These are phyloP conservation scores for Bipolaris bicolor DNA, from an alignment of 2,329 filamentous ascomycete genomes.

Conservation along the genomic window DNA sequence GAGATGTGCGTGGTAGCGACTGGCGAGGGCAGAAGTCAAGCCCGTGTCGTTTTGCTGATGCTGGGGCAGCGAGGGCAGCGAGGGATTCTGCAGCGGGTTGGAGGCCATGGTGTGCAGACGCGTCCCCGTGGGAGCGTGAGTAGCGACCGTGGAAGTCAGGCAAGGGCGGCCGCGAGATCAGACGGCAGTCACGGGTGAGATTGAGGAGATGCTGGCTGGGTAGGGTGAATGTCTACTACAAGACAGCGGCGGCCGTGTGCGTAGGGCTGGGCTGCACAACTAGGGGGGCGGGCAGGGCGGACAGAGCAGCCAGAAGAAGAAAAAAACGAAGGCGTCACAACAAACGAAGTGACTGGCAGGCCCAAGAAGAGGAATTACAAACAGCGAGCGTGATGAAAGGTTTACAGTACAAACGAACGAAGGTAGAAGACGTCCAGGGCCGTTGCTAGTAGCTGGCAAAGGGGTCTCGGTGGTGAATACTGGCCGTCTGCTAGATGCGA, in stretches of 20 bases:
- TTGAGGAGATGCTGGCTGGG: slow-evolving; percentile 14
- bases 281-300: slow-evolving; percentile 22
- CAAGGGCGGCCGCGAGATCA: slow-evolving; percentile 13
- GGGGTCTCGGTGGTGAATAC: slow-evolving; percentile 24
- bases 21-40: slow-evolving; percentile 81
- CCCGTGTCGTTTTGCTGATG: slow-evolving; percentile 81
- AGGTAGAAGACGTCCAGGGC: slow-evolving; percentile 29
- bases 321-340: slow-evolving; percentile 22
- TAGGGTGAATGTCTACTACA: slow-evolving; percentile 3
- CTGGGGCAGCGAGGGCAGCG: slow-evolving; percentile 83
- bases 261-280: slow-evolving; percentile 23
- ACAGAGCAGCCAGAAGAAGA: slow-evolving; percentile 5
- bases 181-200: slow-evolving; percentile 15
- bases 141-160: slow-evolving; percentile 37
- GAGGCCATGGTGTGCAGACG: slow-evolving; percentile 63
- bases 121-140: slow-evolving; percentile 48
- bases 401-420: slow-evolving; percentile 40
- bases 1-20: slow-evolving; percentile 87
- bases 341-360: neutral
- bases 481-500: slow-evolving; percentile 13
- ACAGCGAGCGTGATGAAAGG: slow-evolving; percentile 41
- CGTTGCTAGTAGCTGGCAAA: slow-evolving; percentile 28
- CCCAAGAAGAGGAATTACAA: slow-evolving; percentile 26
- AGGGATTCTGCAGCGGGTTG: slow-evolving; percentile 69
- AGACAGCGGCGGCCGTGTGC: neutral